Evolutionary conservation across 371 early-diverging fungal species (phyloP), one percentile per base, ranked within the genome.

Genomic region (Blakeslea trispora): DNA sequence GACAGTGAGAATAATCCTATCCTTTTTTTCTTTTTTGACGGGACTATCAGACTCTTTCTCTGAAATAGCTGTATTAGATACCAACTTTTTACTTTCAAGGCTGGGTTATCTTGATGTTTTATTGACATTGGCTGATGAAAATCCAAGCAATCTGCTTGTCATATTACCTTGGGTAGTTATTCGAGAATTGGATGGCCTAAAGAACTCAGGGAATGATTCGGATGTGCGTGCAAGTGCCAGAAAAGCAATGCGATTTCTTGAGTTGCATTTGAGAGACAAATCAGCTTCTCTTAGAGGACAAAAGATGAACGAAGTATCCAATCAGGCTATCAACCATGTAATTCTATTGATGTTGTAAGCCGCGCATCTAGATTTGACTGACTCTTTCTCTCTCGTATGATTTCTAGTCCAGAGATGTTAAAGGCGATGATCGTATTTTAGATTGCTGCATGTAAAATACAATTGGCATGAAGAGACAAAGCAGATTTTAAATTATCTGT

Each of bases 161-260:
- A 31, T 76, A 0, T 22, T 76, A n/a, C 77, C 77, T 5, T 76
- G 77, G 77, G 51, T 69, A 15, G 77, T 76, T 9, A 63, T 76
- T 9, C 21, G 50, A 37, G 77, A 76, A 56, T 40, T 76, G 13
- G 77, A 76, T 22, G 62, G 69, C 21, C 47, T 76, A 31, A 76
- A 76, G 56, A 70, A 57, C 14, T 17, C 10, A 17, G 24, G 22
- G 18, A 17, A 24, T 9, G 22, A 37, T 15, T 11, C 10, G 11
- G 50, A 50, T n/a, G 39, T 48, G 2, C 19, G 41, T 17, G 17
- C 24, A 17, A 35, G 62, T 9, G 72, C 69, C 18, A 64, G 74
- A 31, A 58, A 45, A 31, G 77, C 71, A 0, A 77, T 77, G 71
- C 57, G 55, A 15, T 75, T 72, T 41, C 19, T 75, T 0, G 65